These are phyloP conservation scores for Omphalea diandra DNA, from an alignment of 441 rosid genomes.

Conservation along the genomic window DNA sequence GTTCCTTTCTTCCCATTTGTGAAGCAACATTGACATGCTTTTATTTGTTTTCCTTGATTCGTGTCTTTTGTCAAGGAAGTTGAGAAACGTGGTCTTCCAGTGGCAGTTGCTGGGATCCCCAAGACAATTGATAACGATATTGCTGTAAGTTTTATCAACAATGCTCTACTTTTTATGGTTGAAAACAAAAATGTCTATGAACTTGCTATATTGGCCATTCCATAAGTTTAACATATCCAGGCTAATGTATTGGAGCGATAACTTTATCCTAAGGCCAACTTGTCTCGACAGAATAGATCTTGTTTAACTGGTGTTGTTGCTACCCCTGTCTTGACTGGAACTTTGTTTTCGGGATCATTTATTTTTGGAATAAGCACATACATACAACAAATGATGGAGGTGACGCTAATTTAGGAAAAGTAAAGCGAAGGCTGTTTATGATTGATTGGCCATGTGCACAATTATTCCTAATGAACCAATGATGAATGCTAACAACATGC, in stretches of 20 bases:
- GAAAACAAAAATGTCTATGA: not conserved
- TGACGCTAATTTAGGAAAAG: not conserved
- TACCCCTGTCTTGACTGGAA: not conserved
- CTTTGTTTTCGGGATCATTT: not conserved
- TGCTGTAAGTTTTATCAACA: conserved; percentile 35
- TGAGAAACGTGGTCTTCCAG: conserved; percentile 49
- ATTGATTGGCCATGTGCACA: not conserved
- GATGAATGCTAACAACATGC: not conserved
- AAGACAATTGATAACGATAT: conserved; percentile 59
- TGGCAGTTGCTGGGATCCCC: conserved; percentile 59
- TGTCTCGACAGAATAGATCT: not conserved
- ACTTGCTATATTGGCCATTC: not conserved
- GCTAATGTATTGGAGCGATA: not conserved
- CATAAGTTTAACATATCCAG: not conserved
- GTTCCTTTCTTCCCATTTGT: not conserved
- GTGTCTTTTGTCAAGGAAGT: conserved; percentile 43
- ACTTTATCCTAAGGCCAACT: not conserved
- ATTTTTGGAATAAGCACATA: not conserved
- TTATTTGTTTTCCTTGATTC: conserved; percentile 10
- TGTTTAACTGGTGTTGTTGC: not conserved
- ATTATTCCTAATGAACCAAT: not conserved
- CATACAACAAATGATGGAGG: not conserved
- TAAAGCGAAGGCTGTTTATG: not conserved
- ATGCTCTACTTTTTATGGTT: not conserved
- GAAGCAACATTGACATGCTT: conserved; percentile 5